These are phyloP conservation scores for Chalara sp. DNA, from an alignment of 2,329 filamentous ascomycete species.

Conservation along the genomic window DNA sequence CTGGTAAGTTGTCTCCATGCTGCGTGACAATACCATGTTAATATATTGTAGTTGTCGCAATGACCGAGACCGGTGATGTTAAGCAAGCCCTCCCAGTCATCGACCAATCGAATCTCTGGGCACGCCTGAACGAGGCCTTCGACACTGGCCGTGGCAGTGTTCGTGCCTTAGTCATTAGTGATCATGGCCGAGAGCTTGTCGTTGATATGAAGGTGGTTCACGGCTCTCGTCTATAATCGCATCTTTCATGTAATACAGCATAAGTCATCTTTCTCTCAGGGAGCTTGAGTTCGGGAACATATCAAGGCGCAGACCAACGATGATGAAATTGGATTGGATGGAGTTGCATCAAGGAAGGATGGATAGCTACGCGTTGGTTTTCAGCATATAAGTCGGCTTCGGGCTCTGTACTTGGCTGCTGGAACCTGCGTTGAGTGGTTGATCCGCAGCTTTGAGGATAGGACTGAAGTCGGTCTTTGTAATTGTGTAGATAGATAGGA, in stretches of 20 bases:
- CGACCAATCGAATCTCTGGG: slow-evolving; percentile 86
- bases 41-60: slow-evolving; percentile 63
- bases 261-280: slow-evolving; percentile 10
- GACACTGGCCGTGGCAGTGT: slow-evolving; percentile 88
- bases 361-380: slow-evolving; percentile 5
- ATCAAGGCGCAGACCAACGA: neutral
- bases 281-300: slow-evolving; percentile 7
- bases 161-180: slow-evolving; percentile 91
- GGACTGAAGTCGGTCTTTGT: slow-evolving; percentile 4
- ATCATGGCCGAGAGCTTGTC: slow-evolving; percentile 86
- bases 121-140: slow-evolving; percentile 76
- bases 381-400: slow-evolving; percentile 4
- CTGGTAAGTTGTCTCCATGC: slow-evolving; percentile 37
- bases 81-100: slow-evolving; percentile 92
- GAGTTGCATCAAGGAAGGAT: slow-evolving; percentile 13
- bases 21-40: slow-evolving; percentile 5
- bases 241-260: slow-evolving; percentile 13
- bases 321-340: slow-evolving; percentile 5
- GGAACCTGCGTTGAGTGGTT: slow-evolving; percentile 2
- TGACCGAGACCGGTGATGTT: slow-evolving; percentile 97
- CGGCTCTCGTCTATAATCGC: slow-evolving; percentile 52
- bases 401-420: slow-evolving; percentile 4
- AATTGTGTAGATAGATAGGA: slow-evolving; percentile 11
- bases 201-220: slow-evolving; percentile 99
- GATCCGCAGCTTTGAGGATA: slow-evolving; percentile 1